phyloP scores from a whole-genome alignment of 78 protist genomes.

The Dictyostelium intermedium region DNA sequence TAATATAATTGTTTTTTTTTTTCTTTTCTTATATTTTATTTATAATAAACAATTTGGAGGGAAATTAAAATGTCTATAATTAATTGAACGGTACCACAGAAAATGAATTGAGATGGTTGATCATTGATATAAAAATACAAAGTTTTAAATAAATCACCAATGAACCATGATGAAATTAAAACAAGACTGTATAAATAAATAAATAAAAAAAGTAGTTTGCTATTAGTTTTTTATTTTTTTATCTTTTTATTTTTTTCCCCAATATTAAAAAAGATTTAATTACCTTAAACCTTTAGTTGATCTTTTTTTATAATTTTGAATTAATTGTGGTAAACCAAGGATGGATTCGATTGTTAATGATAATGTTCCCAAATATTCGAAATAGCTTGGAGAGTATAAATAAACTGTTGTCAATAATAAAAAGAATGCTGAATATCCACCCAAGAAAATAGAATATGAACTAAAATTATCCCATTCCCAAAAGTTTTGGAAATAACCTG shows the following conservation, averaged over 20 bases:
- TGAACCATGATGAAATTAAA: slow-evolving; percentile 79
- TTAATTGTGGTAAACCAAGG: slow-evolving; percentile 83
- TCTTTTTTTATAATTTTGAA: slow-evolving; percentile 70
- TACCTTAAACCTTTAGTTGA: slow-evolving; percentile 82
- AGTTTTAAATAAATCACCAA: slow-evolving; percentile 83
- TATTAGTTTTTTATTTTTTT: neutral
- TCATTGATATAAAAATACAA: slow-evolving; percentile 57
- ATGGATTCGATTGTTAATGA: slow-evolving; percentile 75
- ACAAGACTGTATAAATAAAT: slow-evolving; percentile 33
- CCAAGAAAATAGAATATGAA: slow-evolving; percentile 12
- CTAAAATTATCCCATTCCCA: slow-evolving; percentile 56
- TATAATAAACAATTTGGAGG: slow-evolving; percentile 11
- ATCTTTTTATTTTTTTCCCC: too few relatives aligned
- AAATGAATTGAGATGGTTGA: slow-evolving; percentile 79
- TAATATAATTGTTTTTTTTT: neutral
- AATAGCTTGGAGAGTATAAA: slow-evolving; percentile 5
- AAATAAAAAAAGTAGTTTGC: neutral
- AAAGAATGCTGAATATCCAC: slow-evolving; percentile 13
- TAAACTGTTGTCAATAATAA: neutral
- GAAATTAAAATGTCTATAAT: slow-evolving; percentile 61
- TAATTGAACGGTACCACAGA: slow-evolving; percentile 81
- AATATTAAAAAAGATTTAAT: too few relatives aligned
- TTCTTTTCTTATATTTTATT: neutral
- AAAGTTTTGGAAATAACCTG: slow-evolving; percentile 15
- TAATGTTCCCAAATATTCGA: slow-evolving; percentile 75